A percentile compares a stretch with the other conserved stretches of the same genome.
phyloP scores from a whole-genome alignment of 768 basidiomycete species.

The Pisolithus microcarpus region DNA sequence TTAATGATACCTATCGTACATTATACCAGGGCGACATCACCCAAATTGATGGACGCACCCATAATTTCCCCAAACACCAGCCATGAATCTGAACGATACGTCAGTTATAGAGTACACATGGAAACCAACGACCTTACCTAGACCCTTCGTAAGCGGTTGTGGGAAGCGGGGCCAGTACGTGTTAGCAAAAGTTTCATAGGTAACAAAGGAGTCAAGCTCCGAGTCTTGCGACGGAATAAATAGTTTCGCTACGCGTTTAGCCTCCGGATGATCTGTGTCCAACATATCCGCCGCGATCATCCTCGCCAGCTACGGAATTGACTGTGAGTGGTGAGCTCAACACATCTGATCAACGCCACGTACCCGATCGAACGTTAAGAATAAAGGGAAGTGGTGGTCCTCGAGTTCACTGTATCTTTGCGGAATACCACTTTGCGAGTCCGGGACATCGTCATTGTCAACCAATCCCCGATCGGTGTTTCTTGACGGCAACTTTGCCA shows the following conservation, averaged over 20 bases:
- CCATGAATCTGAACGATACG: constrained; percentile 40
- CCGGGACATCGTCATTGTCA: constrained; percentile 33
- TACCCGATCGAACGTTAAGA: constrained; percentile 61
- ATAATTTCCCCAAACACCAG: constrained; percentile 61
- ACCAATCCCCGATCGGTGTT: constrained; percentile 20
- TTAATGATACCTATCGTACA: constrained; percentile 46
- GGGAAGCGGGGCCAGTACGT: constrained; percentile 58
- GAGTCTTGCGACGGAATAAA: constrained; percentile 13
- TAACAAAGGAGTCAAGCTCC: constrained; percentile 27
- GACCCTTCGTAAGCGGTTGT: constrained; percentile 40
- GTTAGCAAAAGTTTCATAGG: constrained; percentile 41
- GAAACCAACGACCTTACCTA: constrained; percentile 33
- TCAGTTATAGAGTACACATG: not conserved
- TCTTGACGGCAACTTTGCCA: constrained; percentile 23
- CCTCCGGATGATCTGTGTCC: constrained; percentile 2
- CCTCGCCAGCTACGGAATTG: constrained; percentile 12
- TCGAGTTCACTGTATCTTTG: constrained; percentile 45
- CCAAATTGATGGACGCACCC: constrained; percentile 32
- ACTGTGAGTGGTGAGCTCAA: not conserved
- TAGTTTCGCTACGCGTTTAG: constrained; percentile 2
- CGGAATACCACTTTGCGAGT: constrained; percentile 30
- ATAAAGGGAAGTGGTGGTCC: constrained; percentile 62
- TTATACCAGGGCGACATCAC: not conserved
- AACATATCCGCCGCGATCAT: constrained; percentile 23
- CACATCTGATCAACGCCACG: not conserved